Conservation (phyloP, 192 early-diverging fungal genomes). For the Coemansia sp. region DNA sequence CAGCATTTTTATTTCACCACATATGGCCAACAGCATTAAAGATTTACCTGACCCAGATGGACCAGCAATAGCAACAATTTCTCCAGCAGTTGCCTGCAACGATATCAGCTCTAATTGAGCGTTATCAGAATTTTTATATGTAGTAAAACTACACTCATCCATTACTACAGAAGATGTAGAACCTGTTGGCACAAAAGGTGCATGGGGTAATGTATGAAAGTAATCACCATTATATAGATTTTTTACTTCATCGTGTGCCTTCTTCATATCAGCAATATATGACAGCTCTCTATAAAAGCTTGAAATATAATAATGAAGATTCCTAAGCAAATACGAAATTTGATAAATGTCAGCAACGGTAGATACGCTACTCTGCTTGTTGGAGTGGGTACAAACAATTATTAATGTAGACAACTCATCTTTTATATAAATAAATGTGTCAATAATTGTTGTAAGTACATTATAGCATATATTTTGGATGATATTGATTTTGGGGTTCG, state of each 20-base stretch:
- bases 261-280: neutral
- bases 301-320: neutral
- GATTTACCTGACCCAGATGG: slow-evolving; percentile 60
- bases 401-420: neutral
- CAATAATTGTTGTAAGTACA: slow-evolving; percentile 7
- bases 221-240: neutral
- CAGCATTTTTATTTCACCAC: slow-evolving; percentile 73
- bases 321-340: neutral
- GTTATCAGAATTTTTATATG: slow-evolving; percentile 5
- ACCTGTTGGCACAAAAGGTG: slow-evolving; percentile 12
- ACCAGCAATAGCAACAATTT: slow-evolving; percentile 52
- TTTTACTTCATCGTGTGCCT: neutral
- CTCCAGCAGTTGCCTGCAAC: slow-evolving; percentile 11
- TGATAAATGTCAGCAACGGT: slow-evolving; percentile 22
- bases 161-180: neutral
- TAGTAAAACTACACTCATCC: neutral
- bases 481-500: neutral
- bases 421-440: neutral
- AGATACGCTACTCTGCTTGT: neutral
- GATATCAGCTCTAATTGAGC: slow-evolving; percentile 6
- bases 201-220: neutral
- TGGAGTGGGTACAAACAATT: slow-evolving; percentile 7
- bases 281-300: neutral
- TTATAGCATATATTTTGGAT: slow-evolving; percentile 25
- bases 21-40: slow-evolving; percentile 53